A percentile compares a stretch with the other conserved stretches of the same genome.
phyloP scores from a whole-genome alignment of 1,284 basidiomycete species.

The Cutaneotrichosporon dermatis region DNA sequence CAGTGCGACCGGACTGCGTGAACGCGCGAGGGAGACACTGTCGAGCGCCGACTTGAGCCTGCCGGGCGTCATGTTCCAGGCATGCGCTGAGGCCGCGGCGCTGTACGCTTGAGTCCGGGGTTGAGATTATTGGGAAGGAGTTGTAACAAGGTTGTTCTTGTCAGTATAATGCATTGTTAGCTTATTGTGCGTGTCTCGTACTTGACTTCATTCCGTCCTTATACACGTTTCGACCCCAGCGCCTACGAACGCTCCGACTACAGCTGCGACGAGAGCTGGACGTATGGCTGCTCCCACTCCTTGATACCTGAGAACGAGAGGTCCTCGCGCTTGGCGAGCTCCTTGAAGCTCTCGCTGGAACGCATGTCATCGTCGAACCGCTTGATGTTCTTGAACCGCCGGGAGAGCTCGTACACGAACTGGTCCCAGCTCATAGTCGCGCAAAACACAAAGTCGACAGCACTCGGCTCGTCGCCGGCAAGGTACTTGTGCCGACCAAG shows the following conservation, averaged over 20 bases:
- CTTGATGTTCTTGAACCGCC: constrained; percentile 1
- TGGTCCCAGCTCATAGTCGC: constrained; percentile 14
- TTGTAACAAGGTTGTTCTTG: no score
- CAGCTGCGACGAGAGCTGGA: constrained; percentile 1
- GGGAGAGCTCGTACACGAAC: constrained; percentile 4
- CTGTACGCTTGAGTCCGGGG: neutral
- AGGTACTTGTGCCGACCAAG: constrained; percentile 4
- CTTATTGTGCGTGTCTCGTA: neutral
- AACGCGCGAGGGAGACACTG: constrained; percentile 14
- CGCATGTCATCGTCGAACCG: constrained; percentile 8
- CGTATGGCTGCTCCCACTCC: constrained; percentile 13
- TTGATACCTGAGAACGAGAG: constrained; percentile 2
- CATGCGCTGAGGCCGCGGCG: constrained; percentile 9
- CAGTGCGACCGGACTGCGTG: constrained; percentile 2
- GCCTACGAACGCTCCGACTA: neutral
- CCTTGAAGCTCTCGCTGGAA: constrained; percentile 5
- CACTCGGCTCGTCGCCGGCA: neutral
- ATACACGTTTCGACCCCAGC: no score
- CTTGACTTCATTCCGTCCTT: no score
- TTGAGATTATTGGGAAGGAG: no score
- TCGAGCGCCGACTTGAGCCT: constrained; percentile 10
- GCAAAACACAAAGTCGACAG: constrained; percentile 12
- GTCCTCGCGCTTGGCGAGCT: neutral
- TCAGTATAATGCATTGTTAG: neutral
- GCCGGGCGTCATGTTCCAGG: constrained; percentile 18